These are phyloP conservation scores for Dactylella cylindrospora DNA, from an alignment of 2,329 filamentous ascomycete genomes.

Conservation along the genomic window DNA sequence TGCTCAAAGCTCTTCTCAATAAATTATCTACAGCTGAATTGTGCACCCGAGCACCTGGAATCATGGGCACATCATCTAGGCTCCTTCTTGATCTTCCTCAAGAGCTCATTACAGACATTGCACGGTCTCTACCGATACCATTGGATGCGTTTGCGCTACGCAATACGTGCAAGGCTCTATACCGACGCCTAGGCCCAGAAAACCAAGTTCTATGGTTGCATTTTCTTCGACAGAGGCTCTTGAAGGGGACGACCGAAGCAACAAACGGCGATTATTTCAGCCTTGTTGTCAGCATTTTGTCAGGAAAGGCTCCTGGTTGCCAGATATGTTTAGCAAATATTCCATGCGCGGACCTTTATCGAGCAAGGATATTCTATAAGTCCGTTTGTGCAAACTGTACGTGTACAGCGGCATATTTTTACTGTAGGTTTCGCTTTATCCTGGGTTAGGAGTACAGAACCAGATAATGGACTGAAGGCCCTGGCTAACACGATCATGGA, in stretches of 20 bases:
- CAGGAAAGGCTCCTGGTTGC: conserved; percentile 9
- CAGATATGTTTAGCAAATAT: conserved; percentile 15
- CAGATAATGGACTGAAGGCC: too few species aligned
- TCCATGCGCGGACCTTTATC: not conserved
- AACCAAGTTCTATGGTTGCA: conserved; percentile 19
- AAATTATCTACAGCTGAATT: too few species aligned
- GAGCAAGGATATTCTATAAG: conserved; percentile 21
- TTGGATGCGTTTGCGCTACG: conserved; percentile 25
- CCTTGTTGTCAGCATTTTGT: conserved; percentile 1
- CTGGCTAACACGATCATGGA: too few species aligned
- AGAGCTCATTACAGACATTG: conserved; percentile 27
- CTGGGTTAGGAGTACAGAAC: too few species aligned
- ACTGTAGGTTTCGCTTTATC: too few species aligned
- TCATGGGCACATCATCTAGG: too few species aligned
- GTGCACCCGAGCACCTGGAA: too few species aligned
- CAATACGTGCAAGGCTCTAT: conserved; percentile 9
- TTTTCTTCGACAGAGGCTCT: conserved; percentile 20
- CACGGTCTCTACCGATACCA: conserved; percentile 11
- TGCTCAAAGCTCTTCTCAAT: too few species aligned
- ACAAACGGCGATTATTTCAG: conserved; percentile 21
- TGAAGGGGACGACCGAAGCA: too few species aligned
- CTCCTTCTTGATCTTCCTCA: conserved; percentile 33
- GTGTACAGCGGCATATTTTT: too few species aligned
- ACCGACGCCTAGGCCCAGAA: conserved; percentile 12
- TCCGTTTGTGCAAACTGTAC: conserved; percentile 14